A percentile compares a stretch with the other conserved stretches of the same genome.
Conservation (phyloP, 805 yeast species). For the Nakazawaea wyomingensis region DNA sequence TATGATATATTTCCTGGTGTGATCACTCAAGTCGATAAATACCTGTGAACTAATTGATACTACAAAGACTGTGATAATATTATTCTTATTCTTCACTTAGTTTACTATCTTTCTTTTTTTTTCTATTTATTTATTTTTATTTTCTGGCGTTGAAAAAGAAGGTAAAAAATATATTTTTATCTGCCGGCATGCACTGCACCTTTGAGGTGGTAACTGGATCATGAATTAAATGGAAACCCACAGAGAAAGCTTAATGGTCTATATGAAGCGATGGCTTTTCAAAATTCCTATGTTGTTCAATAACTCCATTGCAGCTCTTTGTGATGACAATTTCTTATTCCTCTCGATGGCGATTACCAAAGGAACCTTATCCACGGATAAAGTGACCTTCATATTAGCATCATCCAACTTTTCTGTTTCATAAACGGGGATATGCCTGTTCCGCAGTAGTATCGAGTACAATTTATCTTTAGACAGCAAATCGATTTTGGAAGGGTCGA, state of each 20-base stretch:
- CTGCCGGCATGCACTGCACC: too few species aligned
- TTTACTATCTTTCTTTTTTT: not conserved
- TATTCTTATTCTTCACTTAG: not conserved
- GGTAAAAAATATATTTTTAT: too few species aligned
- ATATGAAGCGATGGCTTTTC: not conserved
- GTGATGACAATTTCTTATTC: not conserved
- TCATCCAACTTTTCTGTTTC: not conserved
- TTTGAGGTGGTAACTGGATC: too few species aligned
- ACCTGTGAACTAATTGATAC: too few species aligned
- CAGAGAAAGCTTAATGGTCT: too few species aligned
- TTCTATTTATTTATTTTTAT: not conserved
- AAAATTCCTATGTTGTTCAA: not conserved
- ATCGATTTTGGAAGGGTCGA: not conserved
- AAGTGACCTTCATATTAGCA: not conserved
- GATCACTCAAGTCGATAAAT: too few species aligned
- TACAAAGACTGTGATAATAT: not conserved
- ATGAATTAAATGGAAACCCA: too few species aligned
- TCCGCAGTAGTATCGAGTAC: not conserved
- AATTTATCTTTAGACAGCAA: not conserved
- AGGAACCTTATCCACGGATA: not conserved
- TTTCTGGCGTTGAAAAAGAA: not conserved
- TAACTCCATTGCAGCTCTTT: not conserved
- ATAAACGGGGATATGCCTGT: not conserved
- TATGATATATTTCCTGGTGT: too few species aligned
- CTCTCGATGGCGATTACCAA: conserved; percentile 1